A percentile compares a stretch with the other conserved stretches of the same genome.
phyloP scores from a whole-genome alignment of 1,284 basidiomycete species.

The Rhodotorula sp. region DNA sequence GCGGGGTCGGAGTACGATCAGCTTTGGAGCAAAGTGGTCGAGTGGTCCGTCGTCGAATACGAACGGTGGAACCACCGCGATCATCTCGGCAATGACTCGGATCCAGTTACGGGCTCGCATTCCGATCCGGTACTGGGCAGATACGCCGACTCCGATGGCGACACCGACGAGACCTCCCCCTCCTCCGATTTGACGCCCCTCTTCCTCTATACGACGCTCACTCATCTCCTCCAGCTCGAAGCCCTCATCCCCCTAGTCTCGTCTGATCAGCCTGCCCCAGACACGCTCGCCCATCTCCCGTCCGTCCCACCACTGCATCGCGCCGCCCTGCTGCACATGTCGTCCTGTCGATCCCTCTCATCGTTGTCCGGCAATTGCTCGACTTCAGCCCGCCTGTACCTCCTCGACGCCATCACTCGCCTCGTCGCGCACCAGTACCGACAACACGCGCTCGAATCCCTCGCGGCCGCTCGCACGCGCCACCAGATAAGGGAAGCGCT shows the following conservation, averaged over 20 bases:
- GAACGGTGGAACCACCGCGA: constrained; percentile 12
- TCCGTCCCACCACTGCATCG: constrained; percentile 6
- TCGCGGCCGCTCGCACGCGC: background rate
- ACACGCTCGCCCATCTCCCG: background rate
- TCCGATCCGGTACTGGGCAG: no score
- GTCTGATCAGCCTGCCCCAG: no score
- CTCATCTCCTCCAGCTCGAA: background rate
- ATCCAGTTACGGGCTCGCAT: no score
- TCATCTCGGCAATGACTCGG: background rate
- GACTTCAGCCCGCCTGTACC: constrained; percentile 4
- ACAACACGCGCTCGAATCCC: no score
- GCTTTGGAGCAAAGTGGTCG: constrained; percentile 9
- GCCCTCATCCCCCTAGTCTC: background rate
- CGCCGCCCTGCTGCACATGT: background rate
- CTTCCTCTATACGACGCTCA: constrained; percentile 15
- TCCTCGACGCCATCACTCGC: constrained; percentile 16
- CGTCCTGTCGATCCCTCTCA: background rate
- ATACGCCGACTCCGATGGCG: background rate
- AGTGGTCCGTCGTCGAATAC: constrained; percentile 27
- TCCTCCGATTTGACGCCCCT: constrained; percentile 4
- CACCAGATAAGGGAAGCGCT: no score
- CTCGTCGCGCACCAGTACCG: background rate
- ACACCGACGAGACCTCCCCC: background rate
- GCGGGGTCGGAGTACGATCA: background rate
- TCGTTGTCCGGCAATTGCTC: background rate